Conservation (phyloP, 805 yeast genomes). For the Lipomyces lipofer region DNA sequence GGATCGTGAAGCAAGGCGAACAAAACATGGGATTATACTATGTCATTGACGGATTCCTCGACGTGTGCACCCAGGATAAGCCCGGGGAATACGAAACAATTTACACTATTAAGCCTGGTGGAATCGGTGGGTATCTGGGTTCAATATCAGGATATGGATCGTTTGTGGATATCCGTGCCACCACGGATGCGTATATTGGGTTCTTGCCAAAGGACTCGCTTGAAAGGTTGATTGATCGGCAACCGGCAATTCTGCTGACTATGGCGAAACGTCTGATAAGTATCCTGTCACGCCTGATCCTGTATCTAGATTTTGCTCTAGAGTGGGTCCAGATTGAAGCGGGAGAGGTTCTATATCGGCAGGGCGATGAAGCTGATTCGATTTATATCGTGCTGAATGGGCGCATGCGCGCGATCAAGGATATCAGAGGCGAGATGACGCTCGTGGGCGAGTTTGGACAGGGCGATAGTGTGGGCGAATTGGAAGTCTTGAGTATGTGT, state of each 20-base stretch:
- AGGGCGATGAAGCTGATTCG: conserved; percentile 87
- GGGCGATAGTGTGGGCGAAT: conserved; percentile 93
- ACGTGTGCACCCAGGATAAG: conserved; percentile 49
- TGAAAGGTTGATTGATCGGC: conserved; percentile 68
- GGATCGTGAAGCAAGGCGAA: conserved; percentile 63
- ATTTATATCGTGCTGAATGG: conserved; percentile 89
- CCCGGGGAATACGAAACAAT: conserved; percentile 21
- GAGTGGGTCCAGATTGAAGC: conserved; percentile 95
- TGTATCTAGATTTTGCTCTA: conserved; percentile 82
- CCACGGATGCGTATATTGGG: conserved; percentile 66
- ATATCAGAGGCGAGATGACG: conserved; percentile 26
- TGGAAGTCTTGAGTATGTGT: conserved; percentile 79
- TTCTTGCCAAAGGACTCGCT: conserved; percentile 63
- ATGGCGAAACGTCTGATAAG: conserved; percentile 71
- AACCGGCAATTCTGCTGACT: conserved; percentile 71
- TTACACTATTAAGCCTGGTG: conserved; percentile 70
- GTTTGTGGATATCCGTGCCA: conserved; percentile 66
- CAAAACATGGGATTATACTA: conserved; percentile 74
- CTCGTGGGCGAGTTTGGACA: conserved; percentile 81
- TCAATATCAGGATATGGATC: conserved; percentile 78
- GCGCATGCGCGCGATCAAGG: conserved; percentile 64
- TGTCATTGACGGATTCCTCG: conserved; percentile 75
- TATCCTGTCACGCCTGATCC: conserved; percentile 64
- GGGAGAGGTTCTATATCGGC: conserved; percentile 74
- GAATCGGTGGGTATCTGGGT: conserved; percentile 84